Base-by-base conservation (phyloP, 352 stramenopile genomes). In the Phytophthora constricta region DNA sequence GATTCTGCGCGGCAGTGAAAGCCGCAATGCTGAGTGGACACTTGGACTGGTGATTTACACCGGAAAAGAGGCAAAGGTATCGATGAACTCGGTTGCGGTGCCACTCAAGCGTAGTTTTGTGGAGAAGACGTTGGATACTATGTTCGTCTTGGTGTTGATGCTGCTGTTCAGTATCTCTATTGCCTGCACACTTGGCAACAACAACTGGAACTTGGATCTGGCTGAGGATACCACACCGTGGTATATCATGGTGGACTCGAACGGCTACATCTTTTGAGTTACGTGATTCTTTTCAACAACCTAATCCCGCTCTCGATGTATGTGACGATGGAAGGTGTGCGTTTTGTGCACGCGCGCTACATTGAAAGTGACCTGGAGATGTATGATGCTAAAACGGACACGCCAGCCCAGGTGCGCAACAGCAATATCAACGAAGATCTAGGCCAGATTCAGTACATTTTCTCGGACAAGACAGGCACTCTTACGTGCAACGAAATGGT, bases 271-370 rank as follows among this genome's bases (percentile, higher is more conserved):
- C 58, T 97, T 97, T 67, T 97, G 50, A 95, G 85, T 77, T 97
- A 95, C 58, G 81, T 97, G 49, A 96, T 97, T 42, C 62, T 97
- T 42, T 96, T 96, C 66, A 96, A 96, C 76, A 95, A 95, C 56
- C 70, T 96, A 41, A 95, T 96, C 49, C 86, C 88, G 41, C 68
- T 96, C 39, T 95, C 88, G 10, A 92, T 97, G 84, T 97, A 97
- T 56, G 90, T 97, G 46, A 95, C 89, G 33, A 95, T 96, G 83
- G 89, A 96, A 75, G 82, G 85, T 42, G 88, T 96, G n/a, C 86
- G 87, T 10, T 95, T 96, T 49, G 84, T 93, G 31, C 87, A 96
- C 51, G 89, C 87, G 5, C 73, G 85, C 5, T 94, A 94, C 39
- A 97, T 97, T 26, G 86, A 95, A 58, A 93, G 77, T 42, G 90